Conservation (phyloP, 2,329 filamentous ascomycete species). For the Talaromyces sp. region DNA sequence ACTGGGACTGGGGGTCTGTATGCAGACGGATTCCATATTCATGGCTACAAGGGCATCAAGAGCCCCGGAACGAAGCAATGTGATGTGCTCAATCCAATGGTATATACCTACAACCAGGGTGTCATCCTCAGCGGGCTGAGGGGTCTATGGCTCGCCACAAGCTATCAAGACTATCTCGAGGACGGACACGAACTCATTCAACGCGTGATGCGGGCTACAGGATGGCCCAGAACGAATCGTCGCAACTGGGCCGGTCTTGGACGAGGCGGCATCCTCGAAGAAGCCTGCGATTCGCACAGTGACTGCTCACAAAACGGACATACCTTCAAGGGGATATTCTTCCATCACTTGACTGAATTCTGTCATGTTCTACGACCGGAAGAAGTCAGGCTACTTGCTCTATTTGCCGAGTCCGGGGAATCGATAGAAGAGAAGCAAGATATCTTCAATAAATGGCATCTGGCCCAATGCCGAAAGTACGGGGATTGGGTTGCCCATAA, state of each 20-base stretch:
- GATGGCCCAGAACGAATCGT: constrained; percentile 58
- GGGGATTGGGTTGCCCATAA: constrained; percentile 76
- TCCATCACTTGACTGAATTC: constrained; percentile 80
- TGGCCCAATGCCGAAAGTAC: constrained; percentile 64
- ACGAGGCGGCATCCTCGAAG: constrained; percentile 76
- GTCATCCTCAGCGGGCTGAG: constrained; percentile 80
- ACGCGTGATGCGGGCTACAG: constrained; percentile 73
- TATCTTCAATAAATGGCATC: constrained; percentile 52
- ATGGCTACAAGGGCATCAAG: constrained; percentile 56
- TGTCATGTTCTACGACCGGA: constrained; percentile 63
- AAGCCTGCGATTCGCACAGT: constrained; percentile 72
- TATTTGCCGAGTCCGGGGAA: constrained; percentile 36
- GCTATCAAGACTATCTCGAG: constrained; percentile 65
- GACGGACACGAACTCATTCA: constrained; percentile 78
- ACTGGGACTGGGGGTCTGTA: constrained; percentile 72
- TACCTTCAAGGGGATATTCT: constrained; percentile 93
- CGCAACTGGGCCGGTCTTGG: constrained; percentile 70
- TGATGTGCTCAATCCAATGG: constrained; percentile 79
- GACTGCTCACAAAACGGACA: constrained; percentile 80
- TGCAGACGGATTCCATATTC: constrained; percentile 85
- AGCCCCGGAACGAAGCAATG: constrained; percentile 69
- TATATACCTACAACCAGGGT: constrained; percentile 95
- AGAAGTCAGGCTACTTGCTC: constrained; percentile 46
- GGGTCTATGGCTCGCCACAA: constrained; percentile 76
- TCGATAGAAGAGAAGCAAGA: constrained; percentile 45